Base-by-base conservation (phyloP, 257 asterid species). In the Penstemon newberryi region DNA sequence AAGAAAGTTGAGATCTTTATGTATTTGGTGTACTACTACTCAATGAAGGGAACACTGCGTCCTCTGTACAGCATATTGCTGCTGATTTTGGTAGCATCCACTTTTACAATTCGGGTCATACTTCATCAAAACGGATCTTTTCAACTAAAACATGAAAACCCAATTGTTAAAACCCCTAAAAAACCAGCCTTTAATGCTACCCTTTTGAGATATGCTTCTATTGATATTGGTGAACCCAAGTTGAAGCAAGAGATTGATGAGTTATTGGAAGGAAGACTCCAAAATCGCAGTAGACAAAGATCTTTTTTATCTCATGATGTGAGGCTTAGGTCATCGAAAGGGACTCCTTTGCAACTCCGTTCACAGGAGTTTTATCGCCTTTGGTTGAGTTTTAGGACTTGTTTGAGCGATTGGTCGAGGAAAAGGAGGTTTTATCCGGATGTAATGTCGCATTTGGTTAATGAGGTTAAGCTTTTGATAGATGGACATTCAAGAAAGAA, bases 181-280 rank as follows among this genome's bases (percentile, higher is more conserved):
- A 76, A 60, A 41, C 75, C 83, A 3, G 76, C 64, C 13, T 73
- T 84, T 44, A 93, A 93, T 75, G 85, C 75, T 7, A 93, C 99
- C 57, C 86, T 93, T 40, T 56, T 90, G 79, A 75, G 69, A 45
- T 78, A 75, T 54, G 97, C 99, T 43, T 78, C 91, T 43, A 40
- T 78, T 42, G 97, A 93, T 33, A 49, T 81, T 25, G 90, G 79
- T 45, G 99, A 87, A 38, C 73, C 89, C 12, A 75, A 51, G 78
- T 76, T 90, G 79, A 89, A 81, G 83, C 77, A 86, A 50, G 97
- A 90, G 68, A 78, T 93, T 60, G 96, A 87, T 70, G 92, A 80
- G 19, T 64, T 93, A 25, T 9, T 90, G 54, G 94, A 90, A 72
- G 95, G 97, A 60, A 87, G 83, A 60, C 84, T 87, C 76, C 57